Base-by-base conservation (phyloP, 169 alveolate species). In the Eimeria brunetti region DNA sequence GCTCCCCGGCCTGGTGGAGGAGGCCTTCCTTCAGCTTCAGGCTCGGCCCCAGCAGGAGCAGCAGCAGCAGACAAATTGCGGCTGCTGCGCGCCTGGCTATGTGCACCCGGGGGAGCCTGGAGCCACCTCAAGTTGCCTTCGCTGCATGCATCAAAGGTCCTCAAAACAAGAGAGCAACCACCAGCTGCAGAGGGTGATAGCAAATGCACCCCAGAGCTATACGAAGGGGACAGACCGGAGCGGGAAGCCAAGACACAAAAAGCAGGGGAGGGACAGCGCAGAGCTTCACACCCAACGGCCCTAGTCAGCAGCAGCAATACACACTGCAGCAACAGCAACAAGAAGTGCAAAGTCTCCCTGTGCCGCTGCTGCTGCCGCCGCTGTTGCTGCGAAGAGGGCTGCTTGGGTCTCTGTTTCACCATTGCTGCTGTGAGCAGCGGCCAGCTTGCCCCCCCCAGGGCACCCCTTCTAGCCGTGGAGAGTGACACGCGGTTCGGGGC, bases 321-420 rank as follows among this genome's bases (percentile, higher is more conserved):
- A 9, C 27, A 30, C 76, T 67, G 76, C 76, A 67, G 76, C 76
- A 67, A 30, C 44, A n/a, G 76, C 76, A 67, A 12, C 76, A 67
- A 67, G 38, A 30, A 1, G 76, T 27, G 44, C 76, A 67, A 67
- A 30, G 22, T 67, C 76, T 44, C n/a, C 38, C 76, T 16, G 38
- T 41, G 46, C 46, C 4, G 46, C 46, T 41, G 46, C 4, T 41
- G 46, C 46, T 4, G 1, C 46, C 46, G 76, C 44, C n/a, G 75
- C 75, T 64, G 75, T 20, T 67, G 44, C 46, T 67, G 76, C 76
- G 30, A 22, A 7, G 20, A 30, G 38, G 76, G 18, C 44, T 27
- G 22, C 76, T 67, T 30, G 44, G 76, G 44, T 67, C 76, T 67
- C n/a, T 22, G 76, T 0, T 67, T 38, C 76, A 27, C 11, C 76